phyloP scores from a whole-genome alignment of 345 rosid species.

The Dovyalis caffra region DNA sequence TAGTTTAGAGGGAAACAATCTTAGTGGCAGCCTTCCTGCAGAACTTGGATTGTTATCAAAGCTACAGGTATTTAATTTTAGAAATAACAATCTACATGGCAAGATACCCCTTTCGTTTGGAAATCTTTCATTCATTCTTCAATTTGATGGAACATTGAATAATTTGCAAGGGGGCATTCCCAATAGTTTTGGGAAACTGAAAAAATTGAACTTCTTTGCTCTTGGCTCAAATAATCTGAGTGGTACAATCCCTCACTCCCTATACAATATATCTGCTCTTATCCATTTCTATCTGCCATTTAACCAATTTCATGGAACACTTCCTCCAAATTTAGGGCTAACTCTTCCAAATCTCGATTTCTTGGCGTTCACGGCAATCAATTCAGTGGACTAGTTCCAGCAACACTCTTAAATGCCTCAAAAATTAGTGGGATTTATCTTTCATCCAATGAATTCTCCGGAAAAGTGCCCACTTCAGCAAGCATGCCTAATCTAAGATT shows the following conservation, averaged over 20 bases:
- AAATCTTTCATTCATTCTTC: conserved; percentile 16
- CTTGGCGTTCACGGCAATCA: not conserved
- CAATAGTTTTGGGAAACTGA: conserved; percentile 20
- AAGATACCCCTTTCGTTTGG: conserved; percentile 24
- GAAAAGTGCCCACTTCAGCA: conserved; percentile 13
- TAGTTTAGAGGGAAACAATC: conserved; percentile 18
- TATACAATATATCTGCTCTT: conserved; percentile 16
- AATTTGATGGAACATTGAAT: not conserved
- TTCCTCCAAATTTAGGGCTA: conserved; percentile 5
- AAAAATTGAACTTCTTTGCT: not conserved
- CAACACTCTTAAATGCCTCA: conserved; percentile 25
- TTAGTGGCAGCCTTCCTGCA: conserved; percentile 5
- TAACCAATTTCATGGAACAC: conserved; percentile 19
- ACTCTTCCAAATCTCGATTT: conserved; percentile 17
- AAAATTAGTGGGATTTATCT: not conserved
- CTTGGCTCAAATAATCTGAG: not conserved
- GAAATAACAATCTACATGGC: not conserved
- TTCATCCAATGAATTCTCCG: conserved; percentile 4
- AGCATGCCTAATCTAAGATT: not conserved
- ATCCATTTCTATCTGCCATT: accelerated
- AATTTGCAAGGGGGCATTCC: conserved; percentile 20
- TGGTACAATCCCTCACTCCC: conserved; percentile 18
- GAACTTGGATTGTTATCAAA: conserved; percentile 13
- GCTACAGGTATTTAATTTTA: accelerated
- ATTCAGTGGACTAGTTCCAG: conserved; percentile 21